Percentiles rank a stretch among this genome's conserved stretches.
Conservation (phyloP, 805 yeast genomes). For the Wickerhamiella nectarea region DNA sequence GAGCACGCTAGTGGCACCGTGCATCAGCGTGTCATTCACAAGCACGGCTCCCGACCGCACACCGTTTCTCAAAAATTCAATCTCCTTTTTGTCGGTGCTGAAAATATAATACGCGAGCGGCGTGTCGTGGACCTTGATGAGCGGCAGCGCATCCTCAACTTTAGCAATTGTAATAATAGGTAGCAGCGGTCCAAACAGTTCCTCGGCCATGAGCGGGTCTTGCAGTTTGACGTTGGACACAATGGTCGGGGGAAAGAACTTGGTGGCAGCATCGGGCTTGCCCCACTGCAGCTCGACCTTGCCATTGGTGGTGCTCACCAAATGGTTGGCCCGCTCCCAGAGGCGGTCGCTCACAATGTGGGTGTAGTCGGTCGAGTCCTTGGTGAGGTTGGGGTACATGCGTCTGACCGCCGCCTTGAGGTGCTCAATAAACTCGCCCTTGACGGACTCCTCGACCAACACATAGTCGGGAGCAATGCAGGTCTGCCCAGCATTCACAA, state of each 20-base stretch:
- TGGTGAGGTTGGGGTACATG: constrained; percentile 32
- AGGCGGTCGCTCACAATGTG: constrained; percentile 49
- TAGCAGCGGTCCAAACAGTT: constrained; percentile 74
- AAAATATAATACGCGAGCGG: constrained; percentile 75
- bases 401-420: constrained; percentile 31
- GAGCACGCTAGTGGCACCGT: constrained; percentile 48
- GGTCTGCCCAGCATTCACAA: constrained; percentile 75
- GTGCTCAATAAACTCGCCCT: constrained; percentile 36
- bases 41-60: constrained; percentile 62
- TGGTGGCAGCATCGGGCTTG: constrained; percentile 25
- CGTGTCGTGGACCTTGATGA: constrained; percentile 41
- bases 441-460: constrained; percentile 46
- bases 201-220: constrained; percentile 62
- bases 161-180: constrained; percentile 49
- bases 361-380: constrained; percentile 33
- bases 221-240: constrained; percentile 47
- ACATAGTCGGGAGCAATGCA: constrained; percentile 84
- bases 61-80: constrained; percentile 34
- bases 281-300: constrained; percentile 22
- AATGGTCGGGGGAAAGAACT: constrained; percentile 60
- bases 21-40: constrained; percentile 59
- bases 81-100: constrained; percentile 35
- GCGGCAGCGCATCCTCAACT: constrained; percentile 20
- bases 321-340: constrained; percentile 33
- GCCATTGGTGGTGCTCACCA: constrained; percentile 28